A percentile compares a stretch with the other conserved stretches of the same genome.
Evolutionary conservation across 163 green algal species (phyloP).

Genomic region (Volvox carteri): DNA sequence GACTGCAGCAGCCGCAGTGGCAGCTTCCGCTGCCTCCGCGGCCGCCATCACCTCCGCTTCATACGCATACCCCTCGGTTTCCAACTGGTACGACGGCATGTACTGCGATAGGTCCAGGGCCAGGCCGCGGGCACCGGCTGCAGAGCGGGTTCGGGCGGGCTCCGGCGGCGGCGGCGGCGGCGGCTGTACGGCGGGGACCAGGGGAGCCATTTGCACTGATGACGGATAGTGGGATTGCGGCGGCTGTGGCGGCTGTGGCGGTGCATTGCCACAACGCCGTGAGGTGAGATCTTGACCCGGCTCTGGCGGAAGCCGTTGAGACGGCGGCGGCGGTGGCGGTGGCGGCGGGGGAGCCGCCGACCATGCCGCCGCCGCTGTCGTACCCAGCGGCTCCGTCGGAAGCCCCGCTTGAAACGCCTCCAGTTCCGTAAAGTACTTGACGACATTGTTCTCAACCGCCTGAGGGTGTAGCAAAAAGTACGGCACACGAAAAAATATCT

Average conservation of each 20-base stretch:
- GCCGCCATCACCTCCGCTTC: neutral
- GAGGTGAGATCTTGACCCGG: neutral
- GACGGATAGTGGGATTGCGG: too few relatives aligned
- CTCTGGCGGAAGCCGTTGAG: neutral
- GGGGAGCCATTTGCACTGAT: too few relatives aligned
- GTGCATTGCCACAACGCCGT: neutral
- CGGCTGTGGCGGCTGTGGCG: slow-evolving; percentile 1
- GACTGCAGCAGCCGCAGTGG: neutral
- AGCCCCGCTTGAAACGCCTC: slow-evolving; percentile 36
- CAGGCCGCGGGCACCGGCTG: neutral
- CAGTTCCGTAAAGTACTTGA: slow-evolving; percentile 51
- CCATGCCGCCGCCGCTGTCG: neutral
- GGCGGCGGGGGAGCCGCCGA: neutral
- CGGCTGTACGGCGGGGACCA: too few relatives aligned
- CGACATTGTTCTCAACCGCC: slow-evolving; percentile 55
- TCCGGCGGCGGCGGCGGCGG: neutral
- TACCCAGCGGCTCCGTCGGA: neutral
- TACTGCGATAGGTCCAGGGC: slow-evolving; percentile 40
- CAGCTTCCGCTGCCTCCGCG: too few relatives aligned
- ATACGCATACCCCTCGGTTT: slow-evolving; percentile 20
- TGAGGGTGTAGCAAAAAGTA: neutral
- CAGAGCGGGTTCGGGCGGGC: neutral
- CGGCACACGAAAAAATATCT: neutral
- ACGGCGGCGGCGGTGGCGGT: too few relatives aligned
- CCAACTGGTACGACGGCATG: slow-evolving; percentile 48